Conservation (phyloP, 345 rosid species). For the Stellera chamaejasme region DNA sequence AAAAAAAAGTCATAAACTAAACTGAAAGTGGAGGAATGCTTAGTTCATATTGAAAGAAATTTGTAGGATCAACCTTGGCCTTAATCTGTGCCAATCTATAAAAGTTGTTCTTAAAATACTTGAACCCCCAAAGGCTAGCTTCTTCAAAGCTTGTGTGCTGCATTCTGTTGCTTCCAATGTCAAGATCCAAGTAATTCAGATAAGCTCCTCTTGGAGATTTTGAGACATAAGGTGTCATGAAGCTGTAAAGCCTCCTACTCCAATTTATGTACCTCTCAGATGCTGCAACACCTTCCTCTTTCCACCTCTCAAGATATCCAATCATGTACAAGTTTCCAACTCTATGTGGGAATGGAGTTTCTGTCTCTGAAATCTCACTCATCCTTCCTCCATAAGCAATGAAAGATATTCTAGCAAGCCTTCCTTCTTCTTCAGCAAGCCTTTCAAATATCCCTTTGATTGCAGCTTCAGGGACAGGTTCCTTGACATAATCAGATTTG, state of each 20-base stretch:
- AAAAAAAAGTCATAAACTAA: no score
- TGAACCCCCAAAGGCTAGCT: no score
- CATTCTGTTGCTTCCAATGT: no score
- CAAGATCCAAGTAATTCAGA: neutral
- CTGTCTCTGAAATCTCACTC: neutral
- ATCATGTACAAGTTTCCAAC: neutral
- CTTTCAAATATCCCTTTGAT: neutral
- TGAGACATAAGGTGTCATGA: no score
- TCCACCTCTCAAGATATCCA: neutral
- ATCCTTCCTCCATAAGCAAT: conserved; percentile 1
- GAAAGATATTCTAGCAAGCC: neutral
- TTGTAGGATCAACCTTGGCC: no score
- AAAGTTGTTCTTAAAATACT: no score
- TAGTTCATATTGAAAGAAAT: no score
- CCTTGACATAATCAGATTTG: conserved; percentile 4
- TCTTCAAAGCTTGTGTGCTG: no score
- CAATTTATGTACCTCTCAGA: neutral
- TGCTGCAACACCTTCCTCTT: neutral
- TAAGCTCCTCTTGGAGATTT: neutral
- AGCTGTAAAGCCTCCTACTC: conserved; percentile 1
- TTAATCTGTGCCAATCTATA: no score
- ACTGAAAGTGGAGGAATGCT: no score
- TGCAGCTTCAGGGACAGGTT: neutral
- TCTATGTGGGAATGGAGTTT: neutral
- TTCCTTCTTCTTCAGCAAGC: neutral